A percentile compares a stretch with the other conserved stretches of the same genome.
These are phyloP conservation scores for Ceratorhiza oryzae-sativae DNA, from an alignment of 1,284 basidiomycete species.

Conservation along the genomic window DNA sequence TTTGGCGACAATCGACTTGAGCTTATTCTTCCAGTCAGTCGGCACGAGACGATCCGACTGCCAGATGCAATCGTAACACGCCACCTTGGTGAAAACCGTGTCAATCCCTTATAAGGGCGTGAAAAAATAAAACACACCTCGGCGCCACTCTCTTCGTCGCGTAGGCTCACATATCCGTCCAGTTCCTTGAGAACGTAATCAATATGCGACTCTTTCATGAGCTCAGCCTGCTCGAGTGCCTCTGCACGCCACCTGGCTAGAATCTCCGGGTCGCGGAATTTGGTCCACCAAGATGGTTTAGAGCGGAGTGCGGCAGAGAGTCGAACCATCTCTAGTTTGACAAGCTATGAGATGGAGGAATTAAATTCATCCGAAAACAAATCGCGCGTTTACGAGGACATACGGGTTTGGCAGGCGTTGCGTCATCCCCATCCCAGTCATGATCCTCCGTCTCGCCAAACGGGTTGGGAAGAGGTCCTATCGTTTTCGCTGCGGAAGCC, in stretches of 20 bases:
- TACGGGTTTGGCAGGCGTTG: conserved; percentile 10
- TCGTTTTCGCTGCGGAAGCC: not conserved
- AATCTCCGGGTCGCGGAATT: conserved; percentile 47
- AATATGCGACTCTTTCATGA: conserved; percentile 56
- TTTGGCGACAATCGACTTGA: conserved; percentile 45
- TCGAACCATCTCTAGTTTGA: conserved; percentile 60
- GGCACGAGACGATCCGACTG: conserved; percentile 39
- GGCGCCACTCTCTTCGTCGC: conserved; percentile 51
- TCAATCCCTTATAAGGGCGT: not conserved
- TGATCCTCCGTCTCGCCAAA: not conserved
- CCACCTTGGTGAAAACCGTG: conserved; percentile 3
- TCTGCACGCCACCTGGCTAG: conserved; percentile 51
- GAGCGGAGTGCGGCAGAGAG: conserved; percentile 57
- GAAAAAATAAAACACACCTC: conserved; percentile 49
- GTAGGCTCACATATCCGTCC: conserved; percentile 56
- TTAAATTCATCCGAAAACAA: not conserved
- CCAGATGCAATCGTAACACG: conserved; percentile 29
- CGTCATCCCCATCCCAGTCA: not conserved
- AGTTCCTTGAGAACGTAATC: conserved; percentile 62
- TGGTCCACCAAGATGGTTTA: conserved; percentile 55
- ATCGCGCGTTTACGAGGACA: not conserved
- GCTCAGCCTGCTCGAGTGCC: conserved; percentile 48
- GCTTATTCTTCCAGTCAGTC: not conserved
- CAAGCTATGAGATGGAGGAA: conserved; percentile 50
- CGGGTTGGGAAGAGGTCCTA: conserved; percentile 1